phyloP scores from a whole-genome alignment of 495 filamentous ascomycete species.

The Xylaria curta region DNA sequence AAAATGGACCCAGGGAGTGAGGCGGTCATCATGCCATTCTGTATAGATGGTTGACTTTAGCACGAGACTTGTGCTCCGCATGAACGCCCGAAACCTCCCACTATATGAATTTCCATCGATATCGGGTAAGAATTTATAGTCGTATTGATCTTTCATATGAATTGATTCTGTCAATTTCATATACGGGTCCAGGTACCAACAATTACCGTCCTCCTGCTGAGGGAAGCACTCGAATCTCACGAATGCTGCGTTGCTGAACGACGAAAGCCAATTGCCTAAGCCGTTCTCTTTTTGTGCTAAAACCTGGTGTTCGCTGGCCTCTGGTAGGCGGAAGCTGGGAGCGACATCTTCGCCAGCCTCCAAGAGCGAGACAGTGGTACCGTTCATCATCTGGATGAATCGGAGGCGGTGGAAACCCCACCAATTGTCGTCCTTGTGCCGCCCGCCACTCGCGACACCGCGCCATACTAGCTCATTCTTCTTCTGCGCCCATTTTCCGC shows the following conservation, averaged over 20 bases:
- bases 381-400: slow-evolving; percentile 64
- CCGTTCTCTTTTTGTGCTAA: slow-evolving; percentile 4
- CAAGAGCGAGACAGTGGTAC: slow-evolving; percentile 52
- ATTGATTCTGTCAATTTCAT: slow-evolving; percentile 34
- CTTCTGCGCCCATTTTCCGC: slow-evolving; percentile 58
- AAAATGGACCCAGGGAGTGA: slow-evolving; percentile 68
- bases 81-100: slow-evolving; percentile 64
- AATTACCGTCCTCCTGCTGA: slow-evolving; percentile 29
- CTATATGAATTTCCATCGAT: slow-evolving; percentile 67
- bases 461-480: slow-evolving; percentile 62
- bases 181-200: slow-evolving; percentile 44
- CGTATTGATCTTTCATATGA: slow-evolving; percentile 56
- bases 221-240: slow-evolving; percentile 51
- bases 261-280: slow-evolving; percentile 33
- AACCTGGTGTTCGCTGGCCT: neutral
- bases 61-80: slow-evolving; percentile 58
- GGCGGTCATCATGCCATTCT: slow-evolving; percentile 69
- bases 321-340: slow-evolving; percentile 30
- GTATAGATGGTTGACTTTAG: slow-evolving; percentile 68
- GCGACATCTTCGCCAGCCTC: slow-evolving; percentile 38
- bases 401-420: slow-evolving; percentile 65
- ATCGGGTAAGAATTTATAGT: slow-evolving; percentile 59
- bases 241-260: slow-evolving; percentile 51
- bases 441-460: slow-evolving; percentile 64
- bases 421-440: slow-evolving; percentile 61